Conservation (phyloP, 2,329 filamentous ascomycete species). For the Chaetomium strumarium region DNA sequence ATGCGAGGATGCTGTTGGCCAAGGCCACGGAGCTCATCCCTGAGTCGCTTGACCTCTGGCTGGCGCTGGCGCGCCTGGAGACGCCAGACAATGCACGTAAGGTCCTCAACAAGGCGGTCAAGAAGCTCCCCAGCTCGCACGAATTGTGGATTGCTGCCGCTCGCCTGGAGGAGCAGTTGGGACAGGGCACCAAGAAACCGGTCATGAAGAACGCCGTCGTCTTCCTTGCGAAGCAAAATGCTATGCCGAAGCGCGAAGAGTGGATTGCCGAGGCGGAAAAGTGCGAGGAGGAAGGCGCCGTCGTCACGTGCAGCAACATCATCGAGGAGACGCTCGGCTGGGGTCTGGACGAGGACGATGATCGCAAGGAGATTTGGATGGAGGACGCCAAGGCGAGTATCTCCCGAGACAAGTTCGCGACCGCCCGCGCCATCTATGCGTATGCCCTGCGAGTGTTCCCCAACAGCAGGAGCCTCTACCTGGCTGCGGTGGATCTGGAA, state of each 20-base stretch:
- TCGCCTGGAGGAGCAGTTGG: constrained; percentile 80
- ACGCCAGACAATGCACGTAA: constrained; percentile 87
- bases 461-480: constrained; percentile 82
- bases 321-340: constrained; percentile 90
- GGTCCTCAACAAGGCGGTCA: constrained; percentile 90
- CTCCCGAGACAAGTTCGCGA: constrained; percentile 76
- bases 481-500: constrained; percentile 85
- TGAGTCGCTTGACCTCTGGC: constrained; percentile 88
- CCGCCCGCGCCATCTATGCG: constrained; percentile 86
- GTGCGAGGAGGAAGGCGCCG: constrained; percentile 86
- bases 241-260: constrained; percentile 95
- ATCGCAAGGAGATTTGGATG: constrained; percentile 92
- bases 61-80: constrained; percentile 85
- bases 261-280: constrained; percentile 95
- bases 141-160: constrained; percentile 97
- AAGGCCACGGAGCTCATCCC: constrained; percentile 96
- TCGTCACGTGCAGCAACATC: constrained; percentile 81
- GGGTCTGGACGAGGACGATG: constrained; percentile 90
- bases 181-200: constrained; percentile 71
- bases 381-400: constrained; percentile 84
- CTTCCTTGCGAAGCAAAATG: constrained; percentile 79
- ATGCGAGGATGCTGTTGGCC: constrained; percentile 81
- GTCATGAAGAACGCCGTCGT: constrained; percentile 94
- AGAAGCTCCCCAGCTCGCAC: constrained; percentile 85
- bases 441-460: constrained; percentile 87